Evolutionary conservation across 805 yeast genomes (phyloP), one percentile per base, ranked within the genome.

Genomic region (Teunomyces tritomae): DNA sequence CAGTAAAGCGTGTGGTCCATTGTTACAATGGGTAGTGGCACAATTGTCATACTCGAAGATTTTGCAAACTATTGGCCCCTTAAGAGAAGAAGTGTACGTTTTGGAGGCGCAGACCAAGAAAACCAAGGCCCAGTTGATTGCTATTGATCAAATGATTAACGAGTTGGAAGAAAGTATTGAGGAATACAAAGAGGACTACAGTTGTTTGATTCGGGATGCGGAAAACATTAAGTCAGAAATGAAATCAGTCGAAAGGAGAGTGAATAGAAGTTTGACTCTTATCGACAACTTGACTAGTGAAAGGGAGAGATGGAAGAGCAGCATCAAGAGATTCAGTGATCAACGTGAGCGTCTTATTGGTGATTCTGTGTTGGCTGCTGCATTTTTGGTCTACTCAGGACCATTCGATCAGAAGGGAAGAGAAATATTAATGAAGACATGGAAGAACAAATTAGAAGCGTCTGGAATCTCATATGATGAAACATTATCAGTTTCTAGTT

Each of bases 1-100:
- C 4, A 86, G 96, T 64, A 89, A 87, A 59, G 97, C 97, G 0
- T 89, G 97, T 69, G 98, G 97, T 0, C 98, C 98, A 0, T 68
- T 92, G 30, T 59, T 87, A 14, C 84, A 83, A 51, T 92, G 98
- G 98, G 91, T 90, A 0, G 76, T 77, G 46, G 97, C 98, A 0
- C 97, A 92, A 53, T 72, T 90, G n/a, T 70, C 76, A n/a, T 92
- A 85, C 59, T 79, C 92, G 0, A 59, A 79, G 1, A 85, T 90
- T 17, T 67, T 89, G 39, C 85, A 86, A 32, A 78, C 75, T 44
- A 78, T 92, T 24, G 86, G 81, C 0, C 98, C 98, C 0, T 64
- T 92, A 55, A 70, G 83, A 47, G 71, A 71, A 4, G 96, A 90
- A 55, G 87, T 89, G 3, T 57, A 56, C 6, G 57, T 52, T 4